Percentiles rank a stretch among this genome's conserved stretches.
Evolutionary conservation across 2,329 filamentous ascomycete species (phyloP).

Genomic region (Penicillium digitatum): DNA sequence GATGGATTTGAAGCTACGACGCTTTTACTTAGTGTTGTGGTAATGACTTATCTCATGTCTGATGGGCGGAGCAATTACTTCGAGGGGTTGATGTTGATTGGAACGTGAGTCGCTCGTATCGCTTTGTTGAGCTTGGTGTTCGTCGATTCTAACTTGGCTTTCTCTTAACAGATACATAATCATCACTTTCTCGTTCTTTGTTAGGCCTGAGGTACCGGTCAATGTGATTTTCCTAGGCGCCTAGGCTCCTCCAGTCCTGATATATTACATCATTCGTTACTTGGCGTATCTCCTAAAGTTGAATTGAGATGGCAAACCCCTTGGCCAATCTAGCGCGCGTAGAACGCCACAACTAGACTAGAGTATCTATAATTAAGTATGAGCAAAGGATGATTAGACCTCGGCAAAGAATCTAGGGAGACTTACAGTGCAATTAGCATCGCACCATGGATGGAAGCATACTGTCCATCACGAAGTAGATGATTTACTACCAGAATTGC

Average conservation of each 20-base stretch:
- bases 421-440: constrained; percentile 54
- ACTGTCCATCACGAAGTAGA: constrained; percentile 69
- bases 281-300: not conserved
- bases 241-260: not conserved
- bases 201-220: constrained; percentile 4
- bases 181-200: constrained; percentile 15
- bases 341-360: constrained; percentile 12
- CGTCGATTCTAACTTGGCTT: not conserved
- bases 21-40: constrained; percentile 17
- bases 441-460: constrained; percentile 71
- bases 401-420: accelerated
- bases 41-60: constrained; percentile 21
- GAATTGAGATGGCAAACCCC: not conserved
- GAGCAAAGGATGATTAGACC: not conserved
- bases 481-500: constrained; percentile 64
- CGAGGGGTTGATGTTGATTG: constrained; percentile 20
- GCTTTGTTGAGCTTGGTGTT: not conserved
- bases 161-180: constrained; percentile 13
- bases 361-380: constrained; percentile 5
- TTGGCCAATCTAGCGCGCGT: constrained; percentile 2
- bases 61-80: constrained; percentile 22
- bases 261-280: not conserved
- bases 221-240: constrained; percentile 3
- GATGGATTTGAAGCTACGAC: constrained; percentile 20
- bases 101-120: constrained; percentile 16